Base-by-base conservation (phyloP, 345 rosid species). In the Hibiscus mutabilis region DNA sequence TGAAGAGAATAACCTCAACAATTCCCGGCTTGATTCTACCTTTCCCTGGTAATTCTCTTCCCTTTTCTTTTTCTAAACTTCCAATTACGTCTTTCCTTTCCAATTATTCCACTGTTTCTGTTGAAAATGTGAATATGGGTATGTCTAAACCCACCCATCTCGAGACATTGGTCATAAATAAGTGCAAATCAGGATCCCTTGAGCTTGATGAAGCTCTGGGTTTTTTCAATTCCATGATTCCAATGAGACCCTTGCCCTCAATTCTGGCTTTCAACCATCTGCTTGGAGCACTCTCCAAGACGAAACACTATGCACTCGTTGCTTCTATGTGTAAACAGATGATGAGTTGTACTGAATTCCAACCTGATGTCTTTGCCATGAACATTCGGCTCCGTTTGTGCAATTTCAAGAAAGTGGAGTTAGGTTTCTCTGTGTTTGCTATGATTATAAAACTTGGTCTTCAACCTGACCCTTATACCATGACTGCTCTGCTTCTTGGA, bases 371-470 rank as follows among this genome's bases (percentile, higher is more conserved):
- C 16, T 1, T 1, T 51, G 8, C 25, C 0, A n/a, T 68, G 71
- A 51, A 1, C 24, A 51, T 1, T 27, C 51, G 14, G 29, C 5
- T 64, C 14, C 15, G 19, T 25, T 19, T 37, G 16, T 40, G 68
- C 52, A 64, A 64, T 40, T 64, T 68, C 60, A 47, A 51, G 15
- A 4, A 24, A 15, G 71, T 51, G 6, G 44, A 68, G 16, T 51
- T 29, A 0, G 46, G 27, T 15, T 51, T 68, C 44, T 51, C 71
- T 47, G 15, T 68, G 24, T 10, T 42, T 2, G 12, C 3, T 8
- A 16, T 49, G 7, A n/a, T 27, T 25, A 3, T 51, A 18, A 68
- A 68, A 68, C 59, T 47, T 47, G 71, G 71, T 68, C 60, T 68
- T 68, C 58, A 51, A 29, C 75, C 62, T 22, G 9, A 63, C 37